These are phyloP conservation scores for Fraxinus baroniana DNA, from an alignment of 305 asterid genomes.

Conservation along the genomic window DNA sequence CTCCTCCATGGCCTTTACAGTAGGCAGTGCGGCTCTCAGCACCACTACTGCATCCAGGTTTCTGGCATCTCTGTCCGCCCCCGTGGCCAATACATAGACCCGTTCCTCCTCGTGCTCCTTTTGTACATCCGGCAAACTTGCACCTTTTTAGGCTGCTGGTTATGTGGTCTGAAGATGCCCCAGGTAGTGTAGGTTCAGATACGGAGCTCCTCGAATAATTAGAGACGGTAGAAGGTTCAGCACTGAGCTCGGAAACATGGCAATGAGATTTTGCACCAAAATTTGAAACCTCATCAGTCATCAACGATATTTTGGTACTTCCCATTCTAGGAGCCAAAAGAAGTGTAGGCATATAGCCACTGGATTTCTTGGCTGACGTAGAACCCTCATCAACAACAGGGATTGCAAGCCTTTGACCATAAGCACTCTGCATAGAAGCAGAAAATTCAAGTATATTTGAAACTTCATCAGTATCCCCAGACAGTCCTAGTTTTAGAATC, in stretches of 20 bases:
- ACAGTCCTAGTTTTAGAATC: slow-evolving; percentile 40
- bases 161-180: slow-evolving; percentile 32
- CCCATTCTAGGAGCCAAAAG: slow-evolving; percentile 40
- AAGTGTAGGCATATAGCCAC: slow-evolving; percentile 49
- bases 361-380: slow-evolving; percentile 51
- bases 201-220: slow-evolving; percentile 42
- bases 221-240: slow-evolving; percentile 40
- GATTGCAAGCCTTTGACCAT: slow-evolving; percentile 15
- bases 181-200: slow-evolving; percentile 31
- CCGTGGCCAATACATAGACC: no score
- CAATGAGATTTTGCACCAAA: slow-evolving; percentile 27
- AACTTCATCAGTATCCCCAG: slow-evolving; percentile 34
- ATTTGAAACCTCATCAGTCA: slow-evolving; percentile 20
- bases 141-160: slow-evolving; percentile 32
- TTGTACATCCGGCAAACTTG: no score
- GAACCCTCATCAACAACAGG: slow-evolving; percentile 50
- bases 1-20: no score
- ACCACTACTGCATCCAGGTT: no score
- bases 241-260: slow-evolving; percentile 35
- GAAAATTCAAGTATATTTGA: slow-evolving; percentile 31
- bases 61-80: no score
- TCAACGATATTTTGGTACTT: slow-evolving; percentile 19
- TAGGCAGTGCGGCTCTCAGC: no score
- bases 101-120: no score
- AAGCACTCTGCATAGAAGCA: slow-evolving; percentile 23